A percentile compares a stretch with the other conserved stretches of the same genome.
Conservation (phyloP, 345 rosid genomes). For the Salix arbutifolia region DNA sequence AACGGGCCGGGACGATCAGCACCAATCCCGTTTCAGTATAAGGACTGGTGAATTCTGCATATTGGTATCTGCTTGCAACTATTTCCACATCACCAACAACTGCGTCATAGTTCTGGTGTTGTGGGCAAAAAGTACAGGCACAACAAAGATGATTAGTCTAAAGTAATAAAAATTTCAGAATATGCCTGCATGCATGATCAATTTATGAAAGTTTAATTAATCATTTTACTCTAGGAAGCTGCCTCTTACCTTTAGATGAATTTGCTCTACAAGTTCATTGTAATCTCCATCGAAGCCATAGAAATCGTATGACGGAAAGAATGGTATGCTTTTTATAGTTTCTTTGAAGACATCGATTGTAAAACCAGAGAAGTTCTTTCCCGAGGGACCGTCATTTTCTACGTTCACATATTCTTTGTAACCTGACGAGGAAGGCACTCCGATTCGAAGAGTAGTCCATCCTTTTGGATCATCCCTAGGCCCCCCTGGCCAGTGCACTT, state of each 20-base stretch:
- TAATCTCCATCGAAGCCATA: slow-evolving; percentile 6
- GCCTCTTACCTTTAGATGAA: slow-evolving; percentile 15
- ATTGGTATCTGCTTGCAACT: background rate
- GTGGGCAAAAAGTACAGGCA: too few species aligned
- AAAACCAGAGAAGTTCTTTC: slow-evolving; percentile 2
- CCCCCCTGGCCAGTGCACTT: slow-evolving; percentile 27
- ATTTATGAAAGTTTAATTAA: too few species aligned
- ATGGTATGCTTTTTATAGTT: background rate
- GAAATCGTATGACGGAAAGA: slow-evolving; percentile 4
- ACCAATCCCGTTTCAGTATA: slow-evolving; percentile 21
- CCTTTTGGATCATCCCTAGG: slow-evolving; percentile 16
- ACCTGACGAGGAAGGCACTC: slow-evolving; percentile 5
- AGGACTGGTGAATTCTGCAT: slow-evolving; percentile 24
- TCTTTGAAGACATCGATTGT: slow-evolving; percentile 18
- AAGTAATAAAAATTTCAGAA: too few species aligned
- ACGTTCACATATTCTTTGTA: slow-evolving; percentile 7
- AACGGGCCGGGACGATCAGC: slow-evolving; percentile 12
- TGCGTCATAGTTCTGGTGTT: slow-evolving; percentile 12
- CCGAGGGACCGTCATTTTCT: background rate
- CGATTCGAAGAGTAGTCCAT: slow-evolving; percentile 16
- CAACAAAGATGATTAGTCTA: too few species aligned
- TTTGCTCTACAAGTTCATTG: slow-evolving; percentile 10
- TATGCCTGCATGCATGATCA: too few species aligned
- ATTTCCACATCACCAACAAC: slow-evolving; percentile 10
- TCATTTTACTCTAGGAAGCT: too few species aligned